phyloP scores from a whole-genome alignment of 768 basidiomycete species.

The Suillus paluster region DNA sequence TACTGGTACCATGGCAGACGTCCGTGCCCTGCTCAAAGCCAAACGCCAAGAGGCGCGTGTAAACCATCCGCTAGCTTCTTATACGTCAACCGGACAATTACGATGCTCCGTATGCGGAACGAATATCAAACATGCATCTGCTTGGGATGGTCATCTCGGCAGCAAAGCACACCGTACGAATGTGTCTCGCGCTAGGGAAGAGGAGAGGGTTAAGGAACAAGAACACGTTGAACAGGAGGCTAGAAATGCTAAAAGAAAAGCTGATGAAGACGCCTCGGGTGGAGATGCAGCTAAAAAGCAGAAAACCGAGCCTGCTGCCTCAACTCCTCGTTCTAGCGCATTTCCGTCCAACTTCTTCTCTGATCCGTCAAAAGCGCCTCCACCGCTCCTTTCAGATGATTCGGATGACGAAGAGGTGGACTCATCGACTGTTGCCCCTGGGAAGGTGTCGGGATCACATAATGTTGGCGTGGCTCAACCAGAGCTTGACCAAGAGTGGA shows the following conservation, averaged over 20 bases:
- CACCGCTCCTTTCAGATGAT: conserved; percentile 35
- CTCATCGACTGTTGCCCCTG: conserved; percentile 17
- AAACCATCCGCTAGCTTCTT: conserved; percentile 73
- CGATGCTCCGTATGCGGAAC: conserved; percentile 69
- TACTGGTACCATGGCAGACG: conserved; percentile 78
- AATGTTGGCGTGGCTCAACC: conserved; percentile 18
- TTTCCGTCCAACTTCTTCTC: conserved; percentile 83
- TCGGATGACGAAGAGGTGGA: conserved; percentile 49
- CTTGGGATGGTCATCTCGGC: conserved; percentile 88
- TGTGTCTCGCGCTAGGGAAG: conserved; percentile 60
- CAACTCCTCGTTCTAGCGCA: conserved; percentile 12
- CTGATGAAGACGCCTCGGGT: conserved; percentile 28
- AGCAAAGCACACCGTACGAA: conserved; percentile 79
- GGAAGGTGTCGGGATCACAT: neutral
- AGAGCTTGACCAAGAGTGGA: conserved; percentile 72
- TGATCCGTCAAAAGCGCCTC: conserved; percentile 62
- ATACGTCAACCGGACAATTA: conserved; percentile 67
- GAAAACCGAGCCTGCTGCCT: conserved; percentile 22
- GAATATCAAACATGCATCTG: conserved; percentile 72
- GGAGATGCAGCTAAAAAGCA: conserved; percentile 38
- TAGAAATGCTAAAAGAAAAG: conserved; percentile 39
- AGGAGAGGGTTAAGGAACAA: conserved; percentile 49
- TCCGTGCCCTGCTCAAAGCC: conserved; percentile 80
- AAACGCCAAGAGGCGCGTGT: conserved; percentile 78
- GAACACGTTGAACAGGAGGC: conserved; percentile 40